A percentile compares a stretch with the other conserved stretches of the same genome.
Evolutionary conservation across 2,329 filamentous ascomycete species (phyloP).

Genomic region (Aspergillus bombycis): DNA sequence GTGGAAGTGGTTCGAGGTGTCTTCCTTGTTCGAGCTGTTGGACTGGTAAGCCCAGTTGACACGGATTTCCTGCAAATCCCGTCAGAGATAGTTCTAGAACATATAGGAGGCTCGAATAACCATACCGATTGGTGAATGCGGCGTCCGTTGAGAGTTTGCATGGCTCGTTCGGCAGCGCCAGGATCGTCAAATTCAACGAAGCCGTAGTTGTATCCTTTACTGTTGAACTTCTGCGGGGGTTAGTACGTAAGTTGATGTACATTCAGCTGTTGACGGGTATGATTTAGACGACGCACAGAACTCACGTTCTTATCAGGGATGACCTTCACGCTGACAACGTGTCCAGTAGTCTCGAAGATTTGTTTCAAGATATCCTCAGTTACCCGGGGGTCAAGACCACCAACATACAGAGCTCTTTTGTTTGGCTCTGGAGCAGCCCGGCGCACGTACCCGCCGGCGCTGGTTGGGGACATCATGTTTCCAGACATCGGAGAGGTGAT

Average conservation of each 20-base stretch:
- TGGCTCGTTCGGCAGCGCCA: slow-evolving; percentile 91
- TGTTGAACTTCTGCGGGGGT: slow-evolving; percentile 56
- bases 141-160: slow-evolving; percentile 94
- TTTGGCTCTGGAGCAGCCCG: slow-evolving; percentile 96
- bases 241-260: slow-evolving; percentile 18
- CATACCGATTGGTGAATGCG: slow-evolving; percentile 92
- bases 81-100: slow-evolving; percentile 20
- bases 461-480: slow-evolving; percentile 81
- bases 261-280: neutral
- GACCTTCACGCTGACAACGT: slow-evolving; percentile 98
- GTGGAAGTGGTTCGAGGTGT: slow-evolving; percentile 97
- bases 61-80: slow-evolving; percentile 77
- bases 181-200: slow-evolving; percentile 99
- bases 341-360: slow-evolving; percentile 97
- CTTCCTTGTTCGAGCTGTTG: slow-evolving; percentile 91
- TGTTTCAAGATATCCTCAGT: slow-evolving; percentile 95
- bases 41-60: slow-evolving; percentile 99
- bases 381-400: slow-evolving; percentile 89
- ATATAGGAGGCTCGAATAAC: neutral
- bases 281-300: slow-evolving; percentile 28
- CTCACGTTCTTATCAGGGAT: slow-evolving; percentile 99
- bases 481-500: slow-evolving; percentile 85
- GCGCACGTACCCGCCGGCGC: slow-evolving; percentile 77
- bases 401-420: slow-evolving; percentile 95
- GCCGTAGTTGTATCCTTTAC: slow-evolving; percentile 97